These are phyloP conservation scores for Caryopteris hybrid DNA, from an alignment of 305 asterid genomes.

Conservation along the genomic window DNA sequence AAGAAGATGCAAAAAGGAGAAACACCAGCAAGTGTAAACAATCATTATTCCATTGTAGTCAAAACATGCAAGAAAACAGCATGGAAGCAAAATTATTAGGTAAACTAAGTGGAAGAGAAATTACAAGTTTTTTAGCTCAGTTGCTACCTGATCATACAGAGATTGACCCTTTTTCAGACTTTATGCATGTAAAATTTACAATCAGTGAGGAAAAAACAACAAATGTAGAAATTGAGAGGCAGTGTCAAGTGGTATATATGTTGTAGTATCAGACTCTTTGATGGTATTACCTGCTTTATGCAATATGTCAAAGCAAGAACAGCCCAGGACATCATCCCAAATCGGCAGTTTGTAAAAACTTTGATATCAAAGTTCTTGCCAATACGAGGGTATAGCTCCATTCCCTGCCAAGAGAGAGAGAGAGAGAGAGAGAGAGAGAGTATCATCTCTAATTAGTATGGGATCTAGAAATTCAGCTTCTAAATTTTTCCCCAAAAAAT, in stretches of 20 bases:
- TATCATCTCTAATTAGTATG: not conserved
- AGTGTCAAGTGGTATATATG: too few species aligned
- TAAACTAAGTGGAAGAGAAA: not conserved
- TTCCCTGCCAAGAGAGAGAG: conserved; percentile 49
- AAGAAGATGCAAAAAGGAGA: not conserved
- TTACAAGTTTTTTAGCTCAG: too few species aligned
- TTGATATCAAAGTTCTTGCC: conserved; percentile 92
- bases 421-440: not conserved
- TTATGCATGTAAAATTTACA: not conserved
- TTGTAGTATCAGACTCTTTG: not conserved
- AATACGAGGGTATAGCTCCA: conserved; percentile 95
- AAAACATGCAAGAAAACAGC: not conserved
- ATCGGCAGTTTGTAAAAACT: conserved; percentile 94
- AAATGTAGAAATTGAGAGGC: not conserved
- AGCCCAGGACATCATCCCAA: conserved; percentile 99
- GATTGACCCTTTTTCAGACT: too few species aligned
- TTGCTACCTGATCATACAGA: too few species aligned
- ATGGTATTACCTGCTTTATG: conserved; percentile 76
- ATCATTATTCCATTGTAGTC: not conserved
- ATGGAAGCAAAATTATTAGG: not conserved
- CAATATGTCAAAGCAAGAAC: conserved; percentile 92
- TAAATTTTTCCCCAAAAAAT: too few species aligned
- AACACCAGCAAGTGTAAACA: not conserved
- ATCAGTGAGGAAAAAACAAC: not conserved
- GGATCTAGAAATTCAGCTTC: not conserved